Evolutionary conservation across 2,329 filamentous ascomycete species (phyloP).

Genomic region (Cordyceps pruinosa): DNA sequence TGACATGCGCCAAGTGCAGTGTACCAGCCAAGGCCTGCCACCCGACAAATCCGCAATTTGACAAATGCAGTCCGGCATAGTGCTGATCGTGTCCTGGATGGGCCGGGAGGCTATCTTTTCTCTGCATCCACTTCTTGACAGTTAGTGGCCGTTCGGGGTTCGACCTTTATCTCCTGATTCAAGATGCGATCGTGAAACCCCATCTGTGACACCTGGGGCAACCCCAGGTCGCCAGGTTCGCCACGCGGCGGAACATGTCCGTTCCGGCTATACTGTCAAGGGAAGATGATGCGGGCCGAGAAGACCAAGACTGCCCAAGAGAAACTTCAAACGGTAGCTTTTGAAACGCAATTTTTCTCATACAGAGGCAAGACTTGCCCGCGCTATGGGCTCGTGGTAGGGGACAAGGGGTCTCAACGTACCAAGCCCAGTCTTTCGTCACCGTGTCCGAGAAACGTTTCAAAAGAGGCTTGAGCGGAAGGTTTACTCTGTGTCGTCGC

Average conservation of each 20-base stretch:
- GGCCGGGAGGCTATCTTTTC: background rate
- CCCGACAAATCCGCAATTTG: background rate
- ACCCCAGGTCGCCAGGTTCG: background rate
- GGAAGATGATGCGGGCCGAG: background rate
- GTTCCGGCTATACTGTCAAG: background rate
- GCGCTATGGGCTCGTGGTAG: background rate
- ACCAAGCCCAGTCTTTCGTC: background rate
- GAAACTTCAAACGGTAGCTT: background rate
- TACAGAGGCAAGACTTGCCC: background rate
- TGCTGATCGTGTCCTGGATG: background rate
- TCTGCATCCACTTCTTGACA: background rate
- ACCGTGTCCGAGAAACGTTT: background rate
- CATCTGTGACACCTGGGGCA: constrained; percentile 4
- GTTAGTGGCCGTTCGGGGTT: background rate
- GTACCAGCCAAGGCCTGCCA: background rate
- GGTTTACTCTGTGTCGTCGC: background rate
- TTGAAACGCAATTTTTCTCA: constrained; percentile 3
- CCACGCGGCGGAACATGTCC: background rate
- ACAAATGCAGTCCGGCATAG: background rate
- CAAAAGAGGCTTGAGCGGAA: background rate
- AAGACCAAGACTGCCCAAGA: background rate
- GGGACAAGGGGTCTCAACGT: background rate
- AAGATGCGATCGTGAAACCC: constrained; percentile 4
- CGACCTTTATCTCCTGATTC: background rate
- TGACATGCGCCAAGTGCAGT: background rate